Conservation (phyloP, 2,329 filamentous ascomycete genomes). For the Celoporthe dispersa region DNA sequence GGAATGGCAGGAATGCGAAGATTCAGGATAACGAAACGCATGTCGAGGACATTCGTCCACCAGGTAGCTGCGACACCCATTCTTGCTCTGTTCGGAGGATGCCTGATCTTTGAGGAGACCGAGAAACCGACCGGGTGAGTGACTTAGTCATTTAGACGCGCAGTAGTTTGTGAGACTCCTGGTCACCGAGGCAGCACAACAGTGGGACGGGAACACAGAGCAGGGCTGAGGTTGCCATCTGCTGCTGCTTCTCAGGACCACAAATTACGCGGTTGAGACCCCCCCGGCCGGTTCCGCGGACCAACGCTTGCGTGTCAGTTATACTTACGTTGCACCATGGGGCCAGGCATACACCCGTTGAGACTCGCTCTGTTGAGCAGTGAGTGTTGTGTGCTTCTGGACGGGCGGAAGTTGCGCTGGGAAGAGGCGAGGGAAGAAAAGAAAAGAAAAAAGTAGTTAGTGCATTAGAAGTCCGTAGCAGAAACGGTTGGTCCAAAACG, state of each 20-base stretch:
- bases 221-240: constrained; percentile 1
- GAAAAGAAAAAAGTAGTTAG: not conserved
- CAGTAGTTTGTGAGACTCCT: not conserved
- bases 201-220: not conserved
- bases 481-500: constrained; percentile 10
- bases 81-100: not conserved
- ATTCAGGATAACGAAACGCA: not conserved
- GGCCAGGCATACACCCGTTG: not conserved
- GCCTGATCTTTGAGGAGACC: not conserved
- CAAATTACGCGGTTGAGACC: not conserved
- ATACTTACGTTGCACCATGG: constrained; percentile 1
- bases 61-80: not conserved
- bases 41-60: not conserved
- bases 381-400: not conserved
- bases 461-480: not conserved
- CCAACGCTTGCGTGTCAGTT: not conserved
- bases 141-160: not conserved
- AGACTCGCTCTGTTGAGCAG: not conserved
- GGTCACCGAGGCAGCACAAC: constrained; percentile 2
- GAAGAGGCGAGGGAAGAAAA: not conserved
- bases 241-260: not conserved
- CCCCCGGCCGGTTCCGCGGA: not conserved
- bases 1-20: not conserved
- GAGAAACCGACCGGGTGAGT: not conserved
- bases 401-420: too few relatives aligned